Conservation (phyloP, 225 moss, liverwort and hornwort species). For the Climacium dendroides region DNA sequence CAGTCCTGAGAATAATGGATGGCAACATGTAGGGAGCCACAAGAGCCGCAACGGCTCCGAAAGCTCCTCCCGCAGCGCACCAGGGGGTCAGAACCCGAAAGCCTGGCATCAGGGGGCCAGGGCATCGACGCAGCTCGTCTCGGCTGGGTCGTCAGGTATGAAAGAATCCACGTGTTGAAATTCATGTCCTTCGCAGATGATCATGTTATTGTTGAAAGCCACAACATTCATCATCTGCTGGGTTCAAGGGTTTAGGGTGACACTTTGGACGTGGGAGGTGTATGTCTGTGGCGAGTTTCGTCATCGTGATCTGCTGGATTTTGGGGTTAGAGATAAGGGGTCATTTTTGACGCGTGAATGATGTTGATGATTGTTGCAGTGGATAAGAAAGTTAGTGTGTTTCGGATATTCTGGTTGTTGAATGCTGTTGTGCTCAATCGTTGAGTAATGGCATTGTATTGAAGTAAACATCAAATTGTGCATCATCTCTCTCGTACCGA, state of each 20-base stretch:
- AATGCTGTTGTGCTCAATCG: background rate
- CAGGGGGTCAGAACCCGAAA: slow-evolving; percentile 2
- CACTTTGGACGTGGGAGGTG: background rate
- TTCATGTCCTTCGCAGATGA: background rate
- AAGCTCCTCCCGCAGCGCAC: slow-evolving; percentile 17
- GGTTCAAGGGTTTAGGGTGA: background rate
- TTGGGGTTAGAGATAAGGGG: background rate
- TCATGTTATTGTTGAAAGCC: background rate
- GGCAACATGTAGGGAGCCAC: slow-evolving; percentile 8
- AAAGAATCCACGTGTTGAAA: background rate
- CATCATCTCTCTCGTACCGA: background rate
- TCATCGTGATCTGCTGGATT: background rate
- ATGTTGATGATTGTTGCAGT: background rate
- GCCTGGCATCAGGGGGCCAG: slow-evolving; percentile 45
- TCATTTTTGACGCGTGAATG: background rate
- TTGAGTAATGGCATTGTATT: too few relatives aligned
- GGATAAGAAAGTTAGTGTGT: background rate
- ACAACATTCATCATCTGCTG: background rate
- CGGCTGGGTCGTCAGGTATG: slow-evolving; percentile 8
- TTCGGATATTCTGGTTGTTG: background rate
- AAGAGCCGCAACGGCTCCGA: slow-evolving; percentile 21
- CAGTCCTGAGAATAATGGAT: slow-evolving; percentile 13
- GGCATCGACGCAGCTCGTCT: slow-evolving; percentile 23
- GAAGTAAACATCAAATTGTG: background rate
- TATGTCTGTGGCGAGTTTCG: background rate